Base-by-base conservation (phyloP, 2,329 filamentous ascomycete species). In the Albifimbria verrucaria region DNA sequence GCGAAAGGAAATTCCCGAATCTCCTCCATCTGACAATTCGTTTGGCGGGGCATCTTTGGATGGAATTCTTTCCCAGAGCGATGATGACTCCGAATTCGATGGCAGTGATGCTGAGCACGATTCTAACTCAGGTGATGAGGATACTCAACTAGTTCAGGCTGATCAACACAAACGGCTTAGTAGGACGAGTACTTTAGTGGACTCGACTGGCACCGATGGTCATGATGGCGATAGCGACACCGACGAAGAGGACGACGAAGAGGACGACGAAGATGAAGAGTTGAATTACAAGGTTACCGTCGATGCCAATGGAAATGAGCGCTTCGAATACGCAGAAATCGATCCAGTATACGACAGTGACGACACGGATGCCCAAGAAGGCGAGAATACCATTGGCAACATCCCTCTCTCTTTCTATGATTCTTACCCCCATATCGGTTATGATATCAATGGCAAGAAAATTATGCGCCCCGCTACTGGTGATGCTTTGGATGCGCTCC, bases 401-500 rank as follows among this genome's bases (percentile, higher is more conserved):
- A 99, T 99, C 55, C 90, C 92, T 5, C 77, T 97, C 48, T 88
- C 89, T 3, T 97, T 96, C 74, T 99, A 99, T 77, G 94, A 99
- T 70, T 89, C 90, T 32, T 99, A 97, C 68, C 94, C 94, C 49
- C 94, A 99, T 69, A 97, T 99, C 68, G 94, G 94, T 55, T 99
- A 99, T 74, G 90, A 97, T 65, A 97, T 99, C 76, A 96, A 99
- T 71, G 94, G 94, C 71, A 97, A 95, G 81, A 95, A 90, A 72
- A 96, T 99, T 59, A 90, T 96, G 86, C 88, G 94, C 50, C 94
- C 94, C 7, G 94, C 95, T 4, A 93, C 92, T 61, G 93, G 93
- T 50, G 89, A 96, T 68, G 94, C 94, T 32, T 77, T 99, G 26
- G 94, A 99, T 77, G 91, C 92, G 12, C 80, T 99, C 43, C 79